These are phyloP conservation scores for Ciborinia camelliae DNA, from an alignment of 2,329 filamentous ascomycete species.

Conservation along the genomic window DNA sequence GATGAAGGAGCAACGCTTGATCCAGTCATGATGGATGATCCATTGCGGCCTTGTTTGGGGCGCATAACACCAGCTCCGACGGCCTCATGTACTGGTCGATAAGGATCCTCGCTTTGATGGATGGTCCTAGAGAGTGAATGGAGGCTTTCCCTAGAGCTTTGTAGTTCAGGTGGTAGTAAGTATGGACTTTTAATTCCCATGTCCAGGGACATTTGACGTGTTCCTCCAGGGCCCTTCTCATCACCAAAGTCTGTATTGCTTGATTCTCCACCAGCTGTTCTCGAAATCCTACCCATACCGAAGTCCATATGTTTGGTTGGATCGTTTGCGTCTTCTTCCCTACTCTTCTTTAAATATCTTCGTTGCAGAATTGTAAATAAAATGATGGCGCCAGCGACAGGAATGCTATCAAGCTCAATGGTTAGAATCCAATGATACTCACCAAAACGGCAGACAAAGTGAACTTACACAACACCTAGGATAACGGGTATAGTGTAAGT, in stretches of 20 bases:
- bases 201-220: conserved; percentile 56
- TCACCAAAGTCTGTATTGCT: not conserved
- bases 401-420: conserved; percentile 58
- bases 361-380: conserved; percentile 77
- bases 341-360: conserved; percentile 67
- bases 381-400: conserved; percentile 62
- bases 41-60: conserved; percentile 38
- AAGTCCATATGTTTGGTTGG: conserved; percentile 92
- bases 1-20: conserved; percentile 37
- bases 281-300: conserved; percentile 61
- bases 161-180: conserved; percentile 78
- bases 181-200: conserved; percentile 83
- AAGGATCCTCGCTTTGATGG: conserved; percentile 76
- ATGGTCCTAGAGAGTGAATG: conserved; percentile 78
- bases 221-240: conserved; percentile 40
- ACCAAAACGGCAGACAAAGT: not conserved
- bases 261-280: conserved; percentile 15
- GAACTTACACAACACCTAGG: conserved; percentile 66
- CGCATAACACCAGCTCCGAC: conserved; percentile 53
- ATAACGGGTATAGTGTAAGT: conserved; percentile 64
- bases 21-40: conserved; percentile 47
- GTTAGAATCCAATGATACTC: conserved; percentile 16
- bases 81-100: conserved; percentile 62
- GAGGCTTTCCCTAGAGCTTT: conserved; percentile 79
- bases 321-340: conserved; percentile 76